Evolutionary conservation across 2,329 filamentous ascomycete species (phyloP), one percentile per base, ranked within the genome.

Genomic region (Fusarium temperatum): DNA sequence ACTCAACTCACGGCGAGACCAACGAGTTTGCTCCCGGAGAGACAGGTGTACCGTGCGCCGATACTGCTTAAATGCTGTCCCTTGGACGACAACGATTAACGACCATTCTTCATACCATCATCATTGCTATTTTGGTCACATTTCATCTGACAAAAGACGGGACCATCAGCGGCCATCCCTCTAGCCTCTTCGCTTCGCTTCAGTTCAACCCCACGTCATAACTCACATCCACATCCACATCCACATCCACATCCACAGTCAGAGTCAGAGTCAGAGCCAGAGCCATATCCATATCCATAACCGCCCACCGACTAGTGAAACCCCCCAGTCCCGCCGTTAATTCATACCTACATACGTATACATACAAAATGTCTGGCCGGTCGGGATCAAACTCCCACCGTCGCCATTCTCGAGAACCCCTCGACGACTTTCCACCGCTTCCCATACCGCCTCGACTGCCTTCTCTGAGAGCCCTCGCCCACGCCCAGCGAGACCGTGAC

Each of bases 391-490:
- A 78, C 73, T 75, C 81, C 66, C 73, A 78, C 63, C 78, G 74
- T 56, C 80, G 79, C 63, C 79, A 80, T 73, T 74, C 77, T 55
- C 79, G 77, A 66, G 80, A 81, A 44, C 59, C 77, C 13, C 69
- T 73, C 55, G 76, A 81, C 50, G 79, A 82, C 68, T 81, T 79
- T 56, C 80, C 81, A 38, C 76, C 80, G 39, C 78, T 82, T 28
- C 78, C 81, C 30, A 70, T 74, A 32, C 75, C 79, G 32, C 72
- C 79, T 32, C 72, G 79, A 64, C 72, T 83, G 9, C 80, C 82
- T 18, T 78, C 81, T 32, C 75, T 83, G 28, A 80, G 81, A 50
- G 78, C 79, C 55, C 64, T 81, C 30, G 79, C 77, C 50, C 70
- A 71, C 61, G 68, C 75, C 28, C 79, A 80, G 54, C 78, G 79